Evolutionary conservation across 768 basidiomycete species (phyloP), one percentile per base, ranked within the genome.

Genomic region (Serendipita sp.): DNA sequence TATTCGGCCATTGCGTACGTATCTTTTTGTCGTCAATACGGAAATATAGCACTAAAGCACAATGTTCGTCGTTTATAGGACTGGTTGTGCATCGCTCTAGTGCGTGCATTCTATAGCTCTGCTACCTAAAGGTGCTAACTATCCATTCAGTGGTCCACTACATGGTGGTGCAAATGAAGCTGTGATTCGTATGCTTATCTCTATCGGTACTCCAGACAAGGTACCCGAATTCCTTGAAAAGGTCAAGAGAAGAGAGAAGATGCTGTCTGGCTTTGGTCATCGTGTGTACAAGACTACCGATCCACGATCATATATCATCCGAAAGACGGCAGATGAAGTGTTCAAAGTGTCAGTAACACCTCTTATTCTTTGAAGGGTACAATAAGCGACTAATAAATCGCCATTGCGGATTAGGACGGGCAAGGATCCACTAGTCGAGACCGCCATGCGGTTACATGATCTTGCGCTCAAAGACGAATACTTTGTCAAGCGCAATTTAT

Each of bases 111-210:
- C 47, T 15, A 3, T 30, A n/a, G 35, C 35, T 3, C 28, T 32
- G 18, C 56, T 35, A n/a, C 11, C 30, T 34, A n/a, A 34, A 35
- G 35, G 34, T 44, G 16, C 3, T 24, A 28, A 28, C 28, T 30
- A 16, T 37, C 32, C 64, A 45, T 63, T 48, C 66, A 87, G 86
- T 70, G 86, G 86, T 16, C 86, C 86, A 16, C 73, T 88, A 41
- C 86, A 88, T 71, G 86, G 90, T 68, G 91, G 92, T 63, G 92
- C 92, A 2, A 92, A 92, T 69, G 92, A 95, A 73, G 91, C 92
- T 3, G 92, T 95, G 67, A 92, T 95, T 71, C 85, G 93, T 13
- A 95, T 95, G 93, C 77, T 95, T 46, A 80, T 91, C 47, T 85
- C 88, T 0, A 92, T 95, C 67, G 92, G 90, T 70, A 83, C 83